phyloP scores from a whole-genome alignment of 805 yeast species.

The Maudiozyma bulderi region DNA sequence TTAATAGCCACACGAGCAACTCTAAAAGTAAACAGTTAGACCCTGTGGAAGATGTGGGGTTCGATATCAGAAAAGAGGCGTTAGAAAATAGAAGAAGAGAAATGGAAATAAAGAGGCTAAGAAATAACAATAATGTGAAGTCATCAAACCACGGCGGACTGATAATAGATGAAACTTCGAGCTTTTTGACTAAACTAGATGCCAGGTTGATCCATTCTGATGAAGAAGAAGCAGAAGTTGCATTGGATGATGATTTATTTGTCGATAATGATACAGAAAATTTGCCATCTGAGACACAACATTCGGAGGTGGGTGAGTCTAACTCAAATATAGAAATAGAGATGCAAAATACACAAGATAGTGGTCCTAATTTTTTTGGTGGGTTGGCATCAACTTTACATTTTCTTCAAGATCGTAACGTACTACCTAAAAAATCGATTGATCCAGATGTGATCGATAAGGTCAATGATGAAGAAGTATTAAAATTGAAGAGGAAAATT shows the following conservation, averaged over 20 bases:
- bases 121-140: constrained; percentile 7
- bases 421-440: constrained; percentile 6
- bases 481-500: constrained; percentile 6
- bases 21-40: neutral
- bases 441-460: neutral
- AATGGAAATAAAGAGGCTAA: constrained; percentile 11
- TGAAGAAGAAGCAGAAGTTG: neutral
- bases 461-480: neutral
- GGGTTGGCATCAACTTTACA: constrained; percentile 26
- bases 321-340: too few relatives aligned
- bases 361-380: constrained; percentile 15
- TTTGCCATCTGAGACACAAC: neutral
- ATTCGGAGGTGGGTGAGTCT: neutral
- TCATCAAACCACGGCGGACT: constrained; percentile 4
- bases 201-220: neutral
- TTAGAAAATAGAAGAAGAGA: constrained; percentile 14
- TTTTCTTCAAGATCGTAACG: constrained; percentile 13
- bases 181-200: constrained; percentile 19
- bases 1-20: constrained; percentile 9
- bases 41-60: constrained; percentile 27
- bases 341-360: neutral
- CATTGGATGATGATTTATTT: neutral
- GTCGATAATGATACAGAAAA: neutral
- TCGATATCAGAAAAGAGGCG: constrained; percentile 29
- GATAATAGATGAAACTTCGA: constrained; percentile 35